Percentiles rank a stretch among this genome's conserved stretches.
Evolutionary conservation across 768 basidiomycete species (phyloP).

Genomic region (Favolaschia claudopus): DNA sequence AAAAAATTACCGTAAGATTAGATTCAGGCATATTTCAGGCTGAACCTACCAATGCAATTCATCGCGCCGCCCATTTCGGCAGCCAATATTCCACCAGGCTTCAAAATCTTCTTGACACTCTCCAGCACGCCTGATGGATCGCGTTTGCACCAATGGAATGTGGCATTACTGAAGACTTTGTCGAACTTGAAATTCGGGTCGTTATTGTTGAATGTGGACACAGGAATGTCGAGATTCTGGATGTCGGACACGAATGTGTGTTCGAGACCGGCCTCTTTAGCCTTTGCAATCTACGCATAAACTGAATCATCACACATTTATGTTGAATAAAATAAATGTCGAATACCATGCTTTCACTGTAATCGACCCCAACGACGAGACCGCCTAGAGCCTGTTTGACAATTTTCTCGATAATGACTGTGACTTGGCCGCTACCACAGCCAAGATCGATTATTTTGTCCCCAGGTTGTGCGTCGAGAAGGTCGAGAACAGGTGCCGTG

Average conservation of each 20-base stretch:
- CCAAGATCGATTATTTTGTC: slow-evolving; percentile 81
- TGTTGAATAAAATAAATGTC: slow-evolving; percentile 24
- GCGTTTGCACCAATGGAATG: slow-evolving; percentile 86
- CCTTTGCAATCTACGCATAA: slow-evolving; percentile 57
- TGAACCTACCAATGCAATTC: slow-evolving; percentile 66
- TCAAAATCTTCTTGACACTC: slow-evolving; percentile 66
- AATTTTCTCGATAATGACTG: slow-evolving; percentile 57
- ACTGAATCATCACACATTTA: too few relatives aligned
- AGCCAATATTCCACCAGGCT: slow-evolving; percentile 73
- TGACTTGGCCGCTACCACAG: slow-evolving; percentile 86
- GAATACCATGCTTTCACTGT: slow-evolving; percentile 77
- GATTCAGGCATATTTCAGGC: neutral
- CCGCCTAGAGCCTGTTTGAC: slow-evolving; percentile 59
- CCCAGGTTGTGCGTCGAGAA: slow-evolving; percentile 69
- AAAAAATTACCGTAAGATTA: neutral
- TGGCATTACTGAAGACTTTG: slow-evolving; percentile 82
- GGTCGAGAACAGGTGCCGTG: slow-evolving; percentile 61
- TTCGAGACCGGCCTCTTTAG: slow-evolving; percentile 53
- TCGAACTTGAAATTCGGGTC: slow-evolving; percentile 58
- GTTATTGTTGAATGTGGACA: slow-evolving; percentile 32
- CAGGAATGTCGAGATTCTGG: slow-evolving; percentile 51
- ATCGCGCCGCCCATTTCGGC: slow-evolving; percentile 82
- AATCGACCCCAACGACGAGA: slow-evolving; percentile 72
- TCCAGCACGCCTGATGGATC: slow-evolving; percentile 72
- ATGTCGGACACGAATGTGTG: slow-evolving; percentile 62